A percentile compares a stretch with the other conserved stretches of the same genome.
Evolutionary conservation across 257 asterid genomes (phyloP).

Genomic region (Nicotiana attenuata): DNA sequence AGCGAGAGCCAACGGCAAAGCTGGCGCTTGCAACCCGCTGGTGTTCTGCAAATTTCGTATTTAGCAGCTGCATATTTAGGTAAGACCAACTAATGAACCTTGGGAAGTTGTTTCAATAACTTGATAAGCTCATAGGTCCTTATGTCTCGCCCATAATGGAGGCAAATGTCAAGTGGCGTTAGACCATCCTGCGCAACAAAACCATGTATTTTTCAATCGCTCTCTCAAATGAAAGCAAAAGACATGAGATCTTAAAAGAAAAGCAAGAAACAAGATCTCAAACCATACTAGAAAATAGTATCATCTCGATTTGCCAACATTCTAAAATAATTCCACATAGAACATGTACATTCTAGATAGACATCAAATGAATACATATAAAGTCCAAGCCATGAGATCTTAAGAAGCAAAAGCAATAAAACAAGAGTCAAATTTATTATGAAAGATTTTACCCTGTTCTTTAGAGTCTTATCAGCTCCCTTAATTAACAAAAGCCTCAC

Average conservation of each 20-base stretch:
- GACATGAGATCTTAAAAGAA: background rate
- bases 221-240: background rate
- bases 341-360: background rate
- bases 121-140: conserved; percentile 14
- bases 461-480: conserved; percentile 72
- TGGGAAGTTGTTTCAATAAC: conserved; percentile 9
- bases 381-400: background rate
- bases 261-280: background rate
- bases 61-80: background rate
- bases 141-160: conserved; percentile 5
- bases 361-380: background rate
- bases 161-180: conserved; percentile 11
- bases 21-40: background rate
- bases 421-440: background rate
- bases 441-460: conserved; percentile 47
- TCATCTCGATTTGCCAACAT: background rate
- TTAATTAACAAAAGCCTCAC: conserved; percentile 79
- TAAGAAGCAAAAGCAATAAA: background rate
- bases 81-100: background rate
- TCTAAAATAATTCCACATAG: background rate
- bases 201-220: background rate
- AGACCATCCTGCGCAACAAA: conserved; percentile 18
- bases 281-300: background rate
- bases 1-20: background rate
- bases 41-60: background rate